Evolutionary conservation across 2,329 filamentous ascomycete genomes (phyloP).

Genomic region (Venturia pyrina): DNA sequence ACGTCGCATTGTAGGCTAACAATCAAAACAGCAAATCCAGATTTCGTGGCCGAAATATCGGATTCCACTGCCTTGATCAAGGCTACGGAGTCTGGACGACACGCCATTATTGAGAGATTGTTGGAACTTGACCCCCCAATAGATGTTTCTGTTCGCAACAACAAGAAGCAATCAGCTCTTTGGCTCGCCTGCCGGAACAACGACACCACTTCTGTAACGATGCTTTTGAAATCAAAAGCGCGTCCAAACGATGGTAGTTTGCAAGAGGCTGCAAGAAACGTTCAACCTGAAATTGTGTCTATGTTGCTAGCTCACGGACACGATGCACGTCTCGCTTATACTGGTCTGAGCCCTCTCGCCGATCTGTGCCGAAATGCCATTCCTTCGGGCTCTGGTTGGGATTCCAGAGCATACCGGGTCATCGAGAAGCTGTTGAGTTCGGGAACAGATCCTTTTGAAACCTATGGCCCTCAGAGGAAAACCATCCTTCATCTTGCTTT

Average conservation of each 20-base stretch:
- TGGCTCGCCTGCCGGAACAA: background rate
- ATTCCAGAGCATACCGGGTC: constrained; percentile 2
- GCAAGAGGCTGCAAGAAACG: background rate
- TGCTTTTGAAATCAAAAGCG: background rate
- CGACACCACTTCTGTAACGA: background rate
- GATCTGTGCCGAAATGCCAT: constrained; percentile 4
- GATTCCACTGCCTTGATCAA: background rate
- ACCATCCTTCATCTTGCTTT: constrained; percentile 11
- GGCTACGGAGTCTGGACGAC: background rate
- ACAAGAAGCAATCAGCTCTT: constrained; percentile 2
- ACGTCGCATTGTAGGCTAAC: background rate
- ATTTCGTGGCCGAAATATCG: background rate
- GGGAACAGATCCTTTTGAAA: background rate
- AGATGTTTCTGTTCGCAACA: background rate
- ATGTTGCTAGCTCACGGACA: constrained; percentile 3
- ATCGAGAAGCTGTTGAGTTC: background rate
- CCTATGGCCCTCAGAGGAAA: background rate
- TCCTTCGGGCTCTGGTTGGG: background rate
- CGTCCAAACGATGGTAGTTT: constrained; percentile 10
- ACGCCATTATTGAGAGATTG: constrained; percentile 1
- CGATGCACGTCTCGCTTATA: background rate
- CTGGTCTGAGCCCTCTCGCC: constrained; percentile 8
- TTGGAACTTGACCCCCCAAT: background rate
- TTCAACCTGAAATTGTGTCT: background rate
- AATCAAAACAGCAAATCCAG: background rate